Conservation (phyloP, 2,329 filamentous ascomycete species). For the Emergomyces pasteurianus region DNA sequence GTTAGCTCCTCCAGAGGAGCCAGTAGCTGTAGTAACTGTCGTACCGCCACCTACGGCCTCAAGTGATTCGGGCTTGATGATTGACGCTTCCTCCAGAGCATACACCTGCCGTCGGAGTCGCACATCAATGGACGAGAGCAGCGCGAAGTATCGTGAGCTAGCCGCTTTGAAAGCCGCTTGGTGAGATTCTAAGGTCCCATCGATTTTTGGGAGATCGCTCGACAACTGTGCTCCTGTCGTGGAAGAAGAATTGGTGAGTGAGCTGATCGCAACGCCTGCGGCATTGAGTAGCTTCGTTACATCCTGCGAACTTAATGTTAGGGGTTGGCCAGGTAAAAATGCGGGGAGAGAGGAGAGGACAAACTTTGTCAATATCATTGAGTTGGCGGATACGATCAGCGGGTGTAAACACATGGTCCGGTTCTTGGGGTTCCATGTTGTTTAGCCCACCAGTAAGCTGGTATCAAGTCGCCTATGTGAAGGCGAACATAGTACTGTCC, state of each 20-base stretch:
- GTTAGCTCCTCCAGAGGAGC: slow-evolving; percentile 32
- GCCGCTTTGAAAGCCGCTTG: slow-evolving; percentile 47
- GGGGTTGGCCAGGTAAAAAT: background rate
- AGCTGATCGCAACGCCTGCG: slow-evolving; percentile 51
- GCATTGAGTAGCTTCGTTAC: slow-evolving; percentile 44
- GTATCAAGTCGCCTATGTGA: background rate
- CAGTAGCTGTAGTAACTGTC: slow-evolving; percentile 13
- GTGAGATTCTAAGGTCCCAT: slow-evolving; percentile 40
- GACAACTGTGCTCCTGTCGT: slow-evolving; percentile 17
- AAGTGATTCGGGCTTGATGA: slow-evolving; percentile 44
- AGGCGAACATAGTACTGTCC: too few relatives aligned
- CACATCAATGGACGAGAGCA: slow-evolving; percentile 63
- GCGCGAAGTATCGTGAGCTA: slow-evolving; percentile 52
- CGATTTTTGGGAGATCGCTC: slow-evolving; percentile 20
- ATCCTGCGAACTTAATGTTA: slow-evolving; percentile 24
- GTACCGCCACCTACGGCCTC: slow-evolving; percentile 19
- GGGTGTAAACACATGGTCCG: slow-evolving; percentile 46
- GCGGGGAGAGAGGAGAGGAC: slow-evolving; percentile 12
- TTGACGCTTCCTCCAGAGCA: slow-evolving; percentile 68
- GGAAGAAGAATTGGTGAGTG: slow-evolving; percentile 43
- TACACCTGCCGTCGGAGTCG: slow-evolving; percentile 63
- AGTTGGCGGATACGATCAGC: slow-evolving; percentile 72
- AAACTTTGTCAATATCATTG: slow-evolving; percentile 61
- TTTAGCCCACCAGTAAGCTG: too few relatives aligned
- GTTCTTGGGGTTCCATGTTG: slow-evolving; percentile 13